Base-by-base conservation (phyloP, 2,329 filamentous ascomycete genomes). In the Neonectria hederae region DNA sequence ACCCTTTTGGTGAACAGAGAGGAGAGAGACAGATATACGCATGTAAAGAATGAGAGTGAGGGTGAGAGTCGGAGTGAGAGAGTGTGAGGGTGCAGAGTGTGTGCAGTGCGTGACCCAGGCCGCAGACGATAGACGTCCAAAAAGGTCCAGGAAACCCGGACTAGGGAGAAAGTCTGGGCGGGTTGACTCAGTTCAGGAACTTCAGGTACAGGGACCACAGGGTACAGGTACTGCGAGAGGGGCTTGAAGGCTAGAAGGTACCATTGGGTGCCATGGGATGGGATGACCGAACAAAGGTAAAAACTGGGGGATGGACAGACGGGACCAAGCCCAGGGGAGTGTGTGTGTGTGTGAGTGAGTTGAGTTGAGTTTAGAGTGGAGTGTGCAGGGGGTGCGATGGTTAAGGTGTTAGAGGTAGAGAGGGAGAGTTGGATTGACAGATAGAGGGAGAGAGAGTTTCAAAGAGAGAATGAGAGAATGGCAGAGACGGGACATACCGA, bases 191-290 rank as follows among this genome's bases (percentile, higher is more conserved):
- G 19, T 10, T 14, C n/a, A 30, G 26, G 48, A 26, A 24, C 32
- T 49, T 46, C 58, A 60, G 58, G 58, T 54, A 60, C 58, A 42
- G 58, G 57, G 56, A 38, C 35, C 35, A n/a, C 35, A n/a, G 48
- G 45, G 56, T 59, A 54, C 56, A 59, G 56, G 56, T 56, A 56
- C n/a, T n/a, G n/a, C n/a, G n/a, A n/a, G n/a, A n/a, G 26, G 30
- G 54, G 46, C 42, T 57, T 43, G 43, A 48, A 45, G 45, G 55
- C 38, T 51, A 49, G 55, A 58, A 58, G 55, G 22, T 19, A 58
- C 55, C 55, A 58, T 58, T 51, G 55, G 22, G 55, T 45, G 38
- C 57, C 57, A 54, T 26, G 45, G 28, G 57, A 59, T 59, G 57
- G 48, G 54, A 59, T 54, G n/a, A 10, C 2, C 28, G 28, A 28